Percentiles rank a stretch among this genome's conserved stretches.
phyloP scores from a whole-genome alignment of 768 basidiomycete genomes.

The Boletus huronensis region DNA sequence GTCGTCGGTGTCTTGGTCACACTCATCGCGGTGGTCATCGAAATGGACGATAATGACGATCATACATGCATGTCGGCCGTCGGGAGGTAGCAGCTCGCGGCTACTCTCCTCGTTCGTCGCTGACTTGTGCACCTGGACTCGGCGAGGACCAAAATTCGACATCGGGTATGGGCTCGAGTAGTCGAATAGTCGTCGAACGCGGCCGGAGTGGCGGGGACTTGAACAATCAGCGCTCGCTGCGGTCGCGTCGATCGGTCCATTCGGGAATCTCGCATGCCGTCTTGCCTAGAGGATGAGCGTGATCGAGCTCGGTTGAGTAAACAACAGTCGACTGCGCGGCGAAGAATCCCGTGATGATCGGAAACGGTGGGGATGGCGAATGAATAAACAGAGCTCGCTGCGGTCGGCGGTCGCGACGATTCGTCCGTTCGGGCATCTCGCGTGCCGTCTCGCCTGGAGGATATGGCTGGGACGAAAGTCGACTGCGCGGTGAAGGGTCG shows the following conservation, averaged over 20 bases:
- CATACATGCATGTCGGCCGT: neutral
- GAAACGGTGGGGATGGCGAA: neutral
- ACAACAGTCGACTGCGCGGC: neutral
- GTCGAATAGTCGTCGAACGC: neutral
- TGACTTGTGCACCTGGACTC: neutral
- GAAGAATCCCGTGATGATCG: neutral
- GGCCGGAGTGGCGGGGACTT: neutral
- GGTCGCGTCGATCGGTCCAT: neutral
- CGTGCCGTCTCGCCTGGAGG: neutral
- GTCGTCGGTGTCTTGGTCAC: neutral
- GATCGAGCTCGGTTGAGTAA: neutral
- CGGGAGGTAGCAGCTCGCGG: neutral
- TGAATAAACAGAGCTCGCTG: neutral
- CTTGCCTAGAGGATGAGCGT: neutral
- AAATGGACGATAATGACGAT: neutral
- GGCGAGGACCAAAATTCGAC: neutral
- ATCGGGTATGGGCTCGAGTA: neutral
- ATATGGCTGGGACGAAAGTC: neutral
- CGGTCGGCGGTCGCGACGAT: neutral
- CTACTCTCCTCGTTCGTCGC: neutral
- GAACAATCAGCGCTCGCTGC: neutral
- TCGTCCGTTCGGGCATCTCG: neutral
- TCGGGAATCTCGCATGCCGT: slow-evolving; percentile 5
- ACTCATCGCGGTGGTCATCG: neutral
- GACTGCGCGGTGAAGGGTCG: neutral